Percentiles rank a stretch among this genome's conserved stretches.
phyloP scores from a whole-genome alignment of 176 grass and related monocot species.

The Oryza glaberrima region DNA sequence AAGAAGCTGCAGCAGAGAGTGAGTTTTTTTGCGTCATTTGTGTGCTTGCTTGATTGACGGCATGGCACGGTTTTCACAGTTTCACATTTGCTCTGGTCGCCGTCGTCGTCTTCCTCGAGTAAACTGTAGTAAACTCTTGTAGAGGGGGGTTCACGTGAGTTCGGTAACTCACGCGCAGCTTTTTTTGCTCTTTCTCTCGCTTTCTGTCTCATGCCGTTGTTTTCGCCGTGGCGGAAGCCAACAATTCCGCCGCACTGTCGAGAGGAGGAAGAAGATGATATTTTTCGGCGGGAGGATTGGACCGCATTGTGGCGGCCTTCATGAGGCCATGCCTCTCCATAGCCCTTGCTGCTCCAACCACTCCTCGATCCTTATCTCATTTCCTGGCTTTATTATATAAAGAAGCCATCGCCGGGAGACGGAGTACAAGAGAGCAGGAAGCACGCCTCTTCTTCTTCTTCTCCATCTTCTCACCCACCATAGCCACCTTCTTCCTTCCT shows the following conservation, averaged over 20 bases:
- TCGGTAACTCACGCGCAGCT: not conserved
- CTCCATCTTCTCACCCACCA: not conserved
- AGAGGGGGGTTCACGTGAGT: not conserved
- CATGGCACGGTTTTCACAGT: not conserved
- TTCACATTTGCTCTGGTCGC: not conserved
- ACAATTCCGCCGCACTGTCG: not conserved
- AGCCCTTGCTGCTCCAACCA: slow-evolving; percentile 40
- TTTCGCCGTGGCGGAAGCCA: slow-evolving; percentile 38
- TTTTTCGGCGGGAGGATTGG: not conserved
- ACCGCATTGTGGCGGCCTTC: slow-evolving; percentile 17
- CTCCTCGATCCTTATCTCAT: slow-evolving; percentile 40
- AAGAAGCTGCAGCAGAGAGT: not conserved
- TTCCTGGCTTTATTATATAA: slow-evolving; percentile 26
- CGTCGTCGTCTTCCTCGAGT: not conserved
- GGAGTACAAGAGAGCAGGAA: not conserved
- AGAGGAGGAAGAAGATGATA: not conserved
- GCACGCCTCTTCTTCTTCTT: not conserved
- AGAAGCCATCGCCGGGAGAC: not conserved
- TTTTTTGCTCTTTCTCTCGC: not conserved
- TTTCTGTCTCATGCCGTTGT: not conserved
- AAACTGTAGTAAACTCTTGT: not conserved
- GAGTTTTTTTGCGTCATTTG: not conserved
- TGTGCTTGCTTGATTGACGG: not conserved
- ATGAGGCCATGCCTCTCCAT: not conserved
- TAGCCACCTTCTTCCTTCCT: slow-evolving; percentile 7